These are phyloP conservation scores for Venturia nashicola DNA, from an alignment of 2,329 filamentous ascomycete genomes.

Conservation along the genomic window DNA sequence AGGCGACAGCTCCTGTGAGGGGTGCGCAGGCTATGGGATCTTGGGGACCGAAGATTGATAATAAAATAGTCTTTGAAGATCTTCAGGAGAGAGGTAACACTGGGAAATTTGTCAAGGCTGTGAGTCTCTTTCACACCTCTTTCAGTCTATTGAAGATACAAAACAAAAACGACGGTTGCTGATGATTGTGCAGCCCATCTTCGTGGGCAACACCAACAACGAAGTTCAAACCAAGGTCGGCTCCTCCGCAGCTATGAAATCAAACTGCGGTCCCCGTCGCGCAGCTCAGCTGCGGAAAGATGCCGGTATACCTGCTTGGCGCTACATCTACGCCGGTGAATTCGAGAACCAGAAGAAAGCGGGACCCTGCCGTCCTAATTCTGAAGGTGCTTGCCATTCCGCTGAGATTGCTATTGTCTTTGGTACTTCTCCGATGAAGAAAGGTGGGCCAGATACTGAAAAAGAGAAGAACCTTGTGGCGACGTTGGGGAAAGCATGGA, in stretches of 20 bases:
- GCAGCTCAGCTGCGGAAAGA: constrained; percentile 20
- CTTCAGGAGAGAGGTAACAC: not conserved
- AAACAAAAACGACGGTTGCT: not conserved
- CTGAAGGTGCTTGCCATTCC: constrained; percentile 16
- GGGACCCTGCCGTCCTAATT: constrained; percentile 18
- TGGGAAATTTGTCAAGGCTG: constrained; percentile 8
- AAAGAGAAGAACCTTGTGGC: constrained; percentile 20
- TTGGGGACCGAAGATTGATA: constrained; percentile 8
- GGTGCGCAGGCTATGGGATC: not conserved
- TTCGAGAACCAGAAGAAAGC: constrained; percentile 22
- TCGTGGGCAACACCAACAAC: constrained; percentile 23
- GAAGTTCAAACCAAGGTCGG: constrained; percentile 19
- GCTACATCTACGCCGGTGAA: constrained; percentile 26
- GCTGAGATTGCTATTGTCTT: constrained; percentile 24
- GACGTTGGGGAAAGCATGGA: constrained; percentile 28
- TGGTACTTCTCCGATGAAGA: constrained; percentile 16
- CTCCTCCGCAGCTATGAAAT: not conserved
- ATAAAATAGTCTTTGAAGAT: constrained; percentile 9
- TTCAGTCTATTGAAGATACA: not conserved
- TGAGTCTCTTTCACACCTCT: not conserved
- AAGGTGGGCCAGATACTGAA: constrained; percentile 13
- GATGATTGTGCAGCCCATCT: constrained; percentile 10
- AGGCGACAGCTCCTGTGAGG: not conserved
- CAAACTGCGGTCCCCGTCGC: constrained; percentile 2
- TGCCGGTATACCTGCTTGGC: constrained; percentile 22